Conservation (phyloP, 805 yeast genomes). For the Barnettozyma populi region DNA sequence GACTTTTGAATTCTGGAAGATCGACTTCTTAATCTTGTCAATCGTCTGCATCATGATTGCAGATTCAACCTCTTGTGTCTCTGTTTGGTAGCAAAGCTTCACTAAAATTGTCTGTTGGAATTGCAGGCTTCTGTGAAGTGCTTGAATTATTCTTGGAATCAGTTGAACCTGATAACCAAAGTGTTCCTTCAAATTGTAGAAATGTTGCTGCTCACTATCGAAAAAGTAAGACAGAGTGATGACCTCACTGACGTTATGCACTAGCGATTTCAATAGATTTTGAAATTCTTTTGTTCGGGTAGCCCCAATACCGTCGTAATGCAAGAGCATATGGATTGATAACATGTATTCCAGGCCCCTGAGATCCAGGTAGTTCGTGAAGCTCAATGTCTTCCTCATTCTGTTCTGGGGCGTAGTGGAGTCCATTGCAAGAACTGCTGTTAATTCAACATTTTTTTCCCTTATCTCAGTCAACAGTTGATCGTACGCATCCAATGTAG, state of each 20-base stretch:
- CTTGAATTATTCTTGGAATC: conserved; percentile 6
- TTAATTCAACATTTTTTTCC: not conserved
- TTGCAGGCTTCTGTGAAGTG: conserved; percentile 7
- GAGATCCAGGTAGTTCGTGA: conserved; percentile 5
- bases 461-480: not conserved
- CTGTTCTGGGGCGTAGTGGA: not conserved
- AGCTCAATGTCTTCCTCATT: not conserved
- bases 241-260: not conserved
- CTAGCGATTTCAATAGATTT: not conserved
- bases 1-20: conserved; percentile 7
- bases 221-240: conserved; percentile 4
- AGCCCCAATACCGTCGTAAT: not conserved
- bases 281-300: not conserved
- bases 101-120: conserved; percentile 4
- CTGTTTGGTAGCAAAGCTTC: conserved; percentile 1
- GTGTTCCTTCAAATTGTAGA: conserved; percentile 6
- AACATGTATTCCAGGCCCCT: conserved; percentile 2
- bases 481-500: not conserved
- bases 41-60: not conserved
- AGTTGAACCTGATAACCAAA: conserved; percentile 7
- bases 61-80: not conserved
- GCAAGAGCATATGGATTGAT: conserved; percentile 3
- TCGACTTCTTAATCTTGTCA: not conserved
- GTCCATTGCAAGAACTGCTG: conserved; percentile 2
- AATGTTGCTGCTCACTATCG: conserved; percentile 3